Evolutionary conservation across 805 yeast species (phyloP).

Genomic region (Starmerella sp.): DNA sequence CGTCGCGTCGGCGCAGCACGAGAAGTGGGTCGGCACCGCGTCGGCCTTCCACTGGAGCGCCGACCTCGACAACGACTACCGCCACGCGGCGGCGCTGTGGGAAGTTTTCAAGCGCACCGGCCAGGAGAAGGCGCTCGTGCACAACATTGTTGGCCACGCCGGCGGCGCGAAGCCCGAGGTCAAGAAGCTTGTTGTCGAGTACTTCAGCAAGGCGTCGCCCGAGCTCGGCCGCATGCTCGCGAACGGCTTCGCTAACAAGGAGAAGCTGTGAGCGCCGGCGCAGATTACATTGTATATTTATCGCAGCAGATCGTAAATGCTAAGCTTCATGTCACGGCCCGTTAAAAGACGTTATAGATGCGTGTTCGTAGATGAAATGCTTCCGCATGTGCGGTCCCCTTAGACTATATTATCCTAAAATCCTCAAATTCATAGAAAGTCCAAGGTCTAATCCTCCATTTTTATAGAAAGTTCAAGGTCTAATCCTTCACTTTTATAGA

Average conservation of each 20-base stretch:
- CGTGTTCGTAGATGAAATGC: too few relatives aligned
- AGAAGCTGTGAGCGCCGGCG: background rate
- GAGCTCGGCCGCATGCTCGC: constrained; percentile 52
- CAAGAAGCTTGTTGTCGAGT: constrained; percentile 67
- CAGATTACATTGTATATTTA: background rate
- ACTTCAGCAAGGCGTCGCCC: constrained; percentile 62
- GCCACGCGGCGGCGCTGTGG: constrained; percentile 69
- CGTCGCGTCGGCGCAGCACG: constrained; percentile 39
- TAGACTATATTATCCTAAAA: too few relatives aligned
- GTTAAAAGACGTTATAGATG: too few relatives aligned
- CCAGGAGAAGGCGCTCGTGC: constrained; percentile 74
- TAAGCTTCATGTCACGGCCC: too few relatives aligned
- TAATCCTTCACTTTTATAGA: too few relatives aligned
- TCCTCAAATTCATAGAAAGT: too few relatives aligned
- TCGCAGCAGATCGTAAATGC: background rate
- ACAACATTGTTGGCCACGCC: constrained; percentile 70
- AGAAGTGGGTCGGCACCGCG: constrained; percentile 73
- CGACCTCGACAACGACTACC: constrained; percentile 47
- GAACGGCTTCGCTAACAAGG: constrained; percentile 3
- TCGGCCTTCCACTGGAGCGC: constrained; percentile 79
- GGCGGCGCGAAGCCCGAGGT: constrained; percentile 56
- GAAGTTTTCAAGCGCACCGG: constrained; percentile 66
- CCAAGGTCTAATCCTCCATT: too few relatives aligned
- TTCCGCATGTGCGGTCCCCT: too few relatives aligned
- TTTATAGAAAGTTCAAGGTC: too few relatives aligned